A percentile compares a stretch with the other conserved stretches of the same genome.
Conservation (phyloP, 352 stramenopile species). For the Pythium vanterpoolii region DNA sequence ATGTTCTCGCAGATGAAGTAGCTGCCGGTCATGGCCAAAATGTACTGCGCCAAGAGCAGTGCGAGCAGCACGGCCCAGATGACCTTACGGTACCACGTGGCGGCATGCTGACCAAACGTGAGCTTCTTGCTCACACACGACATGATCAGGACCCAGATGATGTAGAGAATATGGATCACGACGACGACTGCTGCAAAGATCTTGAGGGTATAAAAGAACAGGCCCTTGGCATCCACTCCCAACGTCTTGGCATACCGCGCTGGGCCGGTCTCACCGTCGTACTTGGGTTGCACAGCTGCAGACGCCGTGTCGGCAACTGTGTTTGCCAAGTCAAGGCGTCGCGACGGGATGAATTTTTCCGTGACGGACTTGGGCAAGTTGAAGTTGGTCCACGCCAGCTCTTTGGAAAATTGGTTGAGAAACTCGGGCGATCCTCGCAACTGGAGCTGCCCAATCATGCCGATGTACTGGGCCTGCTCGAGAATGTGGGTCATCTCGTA, state of each 20-base stretch:
- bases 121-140: slow-evolving; percentile 47
- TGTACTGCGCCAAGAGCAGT: slow-evolving; percentile 82
- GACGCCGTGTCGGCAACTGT: slow-evolving; percentile 9
- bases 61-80: slow-evolving; percentile 69
- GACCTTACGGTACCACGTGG: slow-evolving; percentile 80
- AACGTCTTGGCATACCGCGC: slow-evolving; percentile 69
- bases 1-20: slow-evolving; percentile 63
- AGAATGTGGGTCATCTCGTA: slow-evolving; percentile 87
- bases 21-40: slow-evolving; percentile 80
- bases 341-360: slow-evolving; percentile 20
- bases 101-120: slow-evolving; percentile 46
- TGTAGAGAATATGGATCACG: slow-evolving; percentile 54
- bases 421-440: slow-evolving; percentile 73
- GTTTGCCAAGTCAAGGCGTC: slow-evolving; percentile 10
- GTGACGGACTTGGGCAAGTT: slow-evolving; percentile 63
- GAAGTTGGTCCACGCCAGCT: slow-evolving; percentile 86
- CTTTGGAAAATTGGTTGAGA: slow-evolving; percentile 75
- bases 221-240: slow-evolving; percentile 50
- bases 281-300: slow-evolving; percentile 26
- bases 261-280: slow-evolving; percentile 47
- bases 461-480: slow-evolving; percentile 82
- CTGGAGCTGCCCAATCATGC: slow-evolving; percentile 80
- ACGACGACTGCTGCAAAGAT: slow-evolving; percentile 57
- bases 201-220: slow-evolving; percentile 83
- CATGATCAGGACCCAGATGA: slow-evolving; percentile 55